Base-by-base conservation (phyloP, 2,329 filamentous ascomycete genomes). In the Phialophora verrucosa region DNA sequence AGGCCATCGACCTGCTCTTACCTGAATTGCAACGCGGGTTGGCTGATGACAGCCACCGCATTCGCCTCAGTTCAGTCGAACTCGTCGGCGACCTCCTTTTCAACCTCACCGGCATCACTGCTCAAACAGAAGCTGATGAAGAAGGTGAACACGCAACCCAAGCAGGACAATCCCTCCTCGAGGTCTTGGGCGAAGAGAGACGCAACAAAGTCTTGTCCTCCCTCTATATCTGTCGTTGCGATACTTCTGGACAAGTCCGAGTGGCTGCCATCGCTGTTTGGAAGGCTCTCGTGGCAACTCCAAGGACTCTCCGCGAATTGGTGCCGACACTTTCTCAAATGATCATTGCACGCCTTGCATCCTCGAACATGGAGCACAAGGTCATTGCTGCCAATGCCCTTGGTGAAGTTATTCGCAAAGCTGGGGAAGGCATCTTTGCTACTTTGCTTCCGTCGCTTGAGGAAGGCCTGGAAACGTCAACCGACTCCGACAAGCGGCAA, bases 361-460 rank as follows among this genome's bases (percentile, higher is more conserved):
- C 93, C 77, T 91, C 93, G 54, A 98, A 97, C 76, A 93, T 96
- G 90, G 95, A 99, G 78, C 95, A 99, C 79, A 98, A 97, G 83
- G 91, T 97, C 73, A 99, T 99, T 83, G 95, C 96, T 71, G 94
- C 94, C 77, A 98, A 98, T 78, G 93, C 95, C 57, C 85, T 99
- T 63, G 95, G 95, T 75, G 95, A 99, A 77, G 88, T 99, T 71
- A 98, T 99, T 75, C 90, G 95, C 74, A 97, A 97, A 80, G 94
- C 95, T 74, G 95, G 96, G 68, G 95, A 99, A 77, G 91, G 92
- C 63, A 93, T 99, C 64, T 84, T 99, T 69, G 88, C 93, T 27
- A 96, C 88, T 51, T 82, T 99, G 67, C 82, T 99, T 67, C 95
- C 95, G 32, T 96, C 93, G 38, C 87, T 99, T 57, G 93, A 98